phyloP scores from a whole-genome alignment of 2,329 filamentous ascomycete species.

The Mycogone perniciosa region DNA sequence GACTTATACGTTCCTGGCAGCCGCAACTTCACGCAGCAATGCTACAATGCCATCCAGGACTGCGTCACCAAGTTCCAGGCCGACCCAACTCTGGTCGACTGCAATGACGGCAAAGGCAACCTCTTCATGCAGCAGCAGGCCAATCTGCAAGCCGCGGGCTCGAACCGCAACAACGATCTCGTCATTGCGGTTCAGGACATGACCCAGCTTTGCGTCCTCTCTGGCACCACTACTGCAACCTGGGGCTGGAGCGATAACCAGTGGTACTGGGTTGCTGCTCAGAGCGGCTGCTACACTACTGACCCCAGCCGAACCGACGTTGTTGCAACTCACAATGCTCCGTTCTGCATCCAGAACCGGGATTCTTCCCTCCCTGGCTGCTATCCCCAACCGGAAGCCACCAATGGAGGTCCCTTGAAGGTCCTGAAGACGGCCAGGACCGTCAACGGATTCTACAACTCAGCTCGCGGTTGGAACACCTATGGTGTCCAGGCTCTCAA shows the following conservation, averaged over 20 bases:
- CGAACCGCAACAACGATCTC: constrained; percentile 1
- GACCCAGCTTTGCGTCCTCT: constrained; percentile 2
- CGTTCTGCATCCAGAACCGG: constrained; percentile 5
- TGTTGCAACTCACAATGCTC: constrained; percentile 4
- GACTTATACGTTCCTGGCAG: background rate
- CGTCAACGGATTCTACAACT: constrained; percentile 1
- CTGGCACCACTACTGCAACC: background rate
- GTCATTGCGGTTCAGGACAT: constrained; percentile 6
- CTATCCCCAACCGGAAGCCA: constrained; percentile 2
- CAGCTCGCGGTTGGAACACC: constrained; percentile 9
- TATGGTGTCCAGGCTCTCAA: constrained; percentile 5
- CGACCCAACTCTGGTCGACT: constrained; percentile 1
- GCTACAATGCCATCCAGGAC: constrained; percentile 2
- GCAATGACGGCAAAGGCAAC: background rate
- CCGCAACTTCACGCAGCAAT: background rate
- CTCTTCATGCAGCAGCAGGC: constrained; percentile 10
- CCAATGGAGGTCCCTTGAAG: background rate
- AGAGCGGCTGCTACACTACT: background rate
- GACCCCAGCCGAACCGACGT: background rate
- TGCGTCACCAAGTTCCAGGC: constrained; percentile 8
- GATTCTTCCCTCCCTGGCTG: constrained; percentile 1
- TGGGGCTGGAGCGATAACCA: constrained; percentile 8
- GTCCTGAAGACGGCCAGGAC: constrained; percentile 4
- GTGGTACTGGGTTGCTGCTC: constrained; percentile 5
- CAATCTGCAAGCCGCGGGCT: background rate